A percentile compares a stretch with the other conserved stretches of the same genome.
Conservation (phyloP, 257 asterid genomes). For the Solanum paucissectum region DNA sequence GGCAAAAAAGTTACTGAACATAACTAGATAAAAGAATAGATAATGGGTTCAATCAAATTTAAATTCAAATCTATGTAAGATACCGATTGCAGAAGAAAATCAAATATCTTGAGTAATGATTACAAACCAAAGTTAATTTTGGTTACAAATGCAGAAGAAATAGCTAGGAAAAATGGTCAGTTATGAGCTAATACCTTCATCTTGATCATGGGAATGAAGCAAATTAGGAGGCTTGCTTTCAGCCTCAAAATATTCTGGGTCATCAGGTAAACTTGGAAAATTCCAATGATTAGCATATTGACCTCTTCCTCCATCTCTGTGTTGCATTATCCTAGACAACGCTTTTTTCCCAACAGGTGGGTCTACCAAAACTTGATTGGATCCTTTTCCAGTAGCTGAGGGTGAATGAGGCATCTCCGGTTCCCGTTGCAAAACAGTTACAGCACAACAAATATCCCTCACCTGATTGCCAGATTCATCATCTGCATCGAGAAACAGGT, state of each 20-base stretch:
- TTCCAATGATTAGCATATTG: constrained; percentile 11
- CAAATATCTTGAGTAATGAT: neutral
- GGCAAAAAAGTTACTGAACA: neutral
- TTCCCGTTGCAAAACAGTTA: constrained; percentile 36
- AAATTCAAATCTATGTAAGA: neutral
- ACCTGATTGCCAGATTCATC: constrained; percentile 88
- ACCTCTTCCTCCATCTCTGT: constrained; percentile 15
- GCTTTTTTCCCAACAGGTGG: constrained; percentile 16
- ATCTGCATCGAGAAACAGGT: constrained; percentile 35
- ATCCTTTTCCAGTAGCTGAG: constrained; percentile 58
- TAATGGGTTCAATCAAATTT: neutral
- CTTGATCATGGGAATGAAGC: constrained; percentile 28
- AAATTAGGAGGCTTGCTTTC: constrained; percentile 26
- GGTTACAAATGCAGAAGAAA: neutral
- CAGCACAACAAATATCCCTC: constrained; percentile 40
- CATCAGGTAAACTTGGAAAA: constrained; percentile 20
- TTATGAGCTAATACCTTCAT: constrained; percentile 41
- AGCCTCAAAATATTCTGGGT: constrained; percentile 46
- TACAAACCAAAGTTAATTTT: neutral
- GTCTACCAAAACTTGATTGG: constrained; percentile 41
- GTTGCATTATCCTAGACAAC: constrained; percentile 15
- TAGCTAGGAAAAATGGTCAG: neutral
- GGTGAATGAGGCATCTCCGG: constrained; percentile 62
- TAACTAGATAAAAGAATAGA: neutral
- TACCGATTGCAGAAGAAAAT: neutral